Evolutionary conservation across 768 basidiomycete species (phyloP), one percentile per base, ranked within the genome.

Genomic region (Chalciporus piperatus): DNA sequence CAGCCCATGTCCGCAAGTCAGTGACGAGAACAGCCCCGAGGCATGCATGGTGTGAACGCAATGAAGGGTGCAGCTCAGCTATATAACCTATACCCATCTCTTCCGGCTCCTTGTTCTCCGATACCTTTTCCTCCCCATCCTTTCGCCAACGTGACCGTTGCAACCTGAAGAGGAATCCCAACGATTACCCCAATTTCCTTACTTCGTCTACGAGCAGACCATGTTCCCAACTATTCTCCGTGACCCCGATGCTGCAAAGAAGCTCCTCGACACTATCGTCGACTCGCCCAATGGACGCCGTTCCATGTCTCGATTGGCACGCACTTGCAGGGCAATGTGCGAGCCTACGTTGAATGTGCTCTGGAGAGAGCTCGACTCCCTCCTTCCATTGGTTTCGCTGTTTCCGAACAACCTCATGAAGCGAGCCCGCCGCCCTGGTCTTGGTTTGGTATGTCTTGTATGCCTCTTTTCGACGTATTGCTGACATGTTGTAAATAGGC

Each of bases 281-380:
- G 80, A 82, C 44, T 68, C 80, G 8, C 81, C 87, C 6, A 80
- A 76, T 57, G 89, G 89, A 33, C 81, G 77, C 56, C 83, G 86
- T 43, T 75, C 81, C 40, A 69, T 90, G 52, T 84, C 86, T 45
- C 76, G 88, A 61, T 73, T 91, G 58, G 81, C 88, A 43, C 77
- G 89, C 47, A 89, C 88, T 41, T 89, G 88, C 70, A 81, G 77
- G 56, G 80, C 83, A n/a, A 72, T 89, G 65, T 81, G 76, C 58
- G 87, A 85, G 57, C 86, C 86, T 13, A 81, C 83, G n/a, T 63
- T 90, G 58, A 74, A 83, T 64, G 72, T 84, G 44, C 74, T 91
- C 27, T 91, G 89, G 89, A 81, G 78, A 63, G 89, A 91, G 60
- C 71, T 91, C 50, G 87, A 90, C 65, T 87, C 85, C 12, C 73